Base-by-base conservation (phyloP, 1,284 basidiomycete genomes). In the Ceratobasidium theobromae region DNA sequence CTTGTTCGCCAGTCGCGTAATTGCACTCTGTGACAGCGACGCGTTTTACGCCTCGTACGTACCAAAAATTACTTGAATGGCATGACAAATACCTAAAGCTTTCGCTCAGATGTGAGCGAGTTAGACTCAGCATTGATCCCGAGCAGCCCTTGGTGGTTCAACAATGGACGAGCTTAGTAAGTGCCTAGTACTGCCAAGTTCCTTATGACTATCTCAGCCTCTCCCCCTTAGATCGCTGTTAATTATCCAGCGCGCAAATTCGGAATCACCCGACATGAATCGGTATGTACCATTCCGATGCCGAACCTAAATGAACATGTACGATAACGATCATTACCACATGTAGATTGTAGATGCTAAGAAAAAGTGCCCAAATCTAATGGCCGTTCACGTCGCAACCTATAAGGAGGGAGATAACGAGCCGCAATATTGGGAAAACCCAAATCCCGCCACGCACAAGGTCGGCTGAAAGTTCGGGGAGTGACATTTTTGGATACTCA, bases 41-140 rank as follows among this genome's bases (percentile, higher is more conserved):
- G 94, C 93, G 0, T 94, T 95, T 70, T 95, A 94, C 75, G 93
- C 93, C 48, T 86, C 91, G 27, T 98, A 95, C 77, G 93, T 98
- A 77, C 89, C 90, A 76, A 84, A 90, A 51, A 83, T 43, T 94
- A 28, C 40, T 21, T n/a, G n/a, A n/a, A 2, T 16, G n/a, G 16
- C 9, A 41, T 30, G 23, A 21, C n/a, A 14, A 60, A 38, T 48
- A 48, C 30, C 40, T 4, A 48, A 27, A 23, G 6, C 11, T 14
- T 12, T 11, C 40, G 28, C n/a, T 38, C 14, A 60, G 57, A 46
- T 60, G 57, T 21, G 57, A 60, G n/a, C 57, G 57, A 23, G 57
- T 60, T 28, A n/a, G 57, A 74, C 76, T 62, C n/a, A 60, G 49
- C 46, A 35, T 60, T 35, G 57, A 60, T 32, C 57, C 57, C 16